These are phyloP conservation scores for Boletus rubropictus DNA, from an alignment of 768 basidiomycete genomes.

Conservation along the genomic window DNA sequence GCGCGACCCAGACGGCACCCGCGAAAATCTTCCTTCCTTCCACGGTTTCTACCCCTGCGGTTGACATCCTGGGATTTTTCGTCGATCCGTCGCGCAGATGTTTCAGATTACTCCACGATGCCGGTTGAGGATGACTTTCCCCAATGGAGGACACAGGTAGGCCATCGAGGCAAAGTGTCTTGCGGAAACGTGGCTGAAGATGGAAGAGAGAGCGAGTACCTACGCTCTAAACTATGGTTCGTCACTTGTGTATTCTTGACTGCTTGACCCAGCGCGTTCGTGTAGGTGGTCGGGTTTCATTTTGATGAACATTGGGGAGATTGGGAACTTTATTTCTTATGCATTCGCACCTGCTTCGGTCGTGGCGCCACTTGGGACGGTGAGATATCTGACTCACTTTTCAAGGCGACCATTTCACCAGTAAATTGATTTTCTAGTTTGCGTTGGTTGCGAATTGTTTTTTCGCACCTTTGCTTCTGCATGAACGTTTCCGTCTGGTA, in stretches of 20 bases:
- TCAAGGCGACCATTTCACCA: background rate
- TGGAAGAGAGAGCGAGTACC: conserved; percentile 64
- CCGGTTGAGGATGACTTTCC: conserved; percentile 39
- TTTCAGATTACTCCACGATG: conserved; percentile 13
- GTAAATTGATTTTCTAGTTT: conserved; percentile 42
- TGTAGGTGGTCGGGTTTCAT: conserved; percentile 84
- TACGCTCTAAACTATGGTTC: conserved; percentile 81
- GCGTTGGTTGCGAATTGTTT: conserved; percentile 94
- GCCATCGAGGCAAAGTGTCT: conserved; percentile 5
- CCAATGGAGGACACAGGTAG: conserved; percentile 9
- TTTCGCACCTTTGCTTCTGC: conserved; percentile 81
- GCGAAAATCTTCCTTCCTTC: conserved; percentile 30
- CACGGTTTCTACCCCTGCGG: conserved; percentile 33
- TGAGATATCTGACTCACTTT: conserved; percentile 38
- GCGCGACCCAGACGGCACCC: conserved; percentile 17
- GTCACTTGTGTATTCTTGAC: conserved; percentile 16
- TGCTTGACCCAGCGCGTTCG: background rate
- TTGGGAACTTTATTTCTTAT: conserved; percentile 86
- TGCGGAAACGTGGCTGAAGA: conserved; percentile 25
- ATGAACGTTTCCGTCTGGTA: conserved; percentile 78
- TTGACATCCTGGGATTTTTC: conserved; percentile 8
- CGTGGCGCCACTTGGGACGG: conserved; percentile 93
- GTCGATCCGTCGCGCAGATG: background rate
- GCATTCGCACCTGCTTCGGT: conserved; percentile 88
- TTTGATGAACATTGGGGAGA: conserved; percentile 88